Evolutionary conservation across 2,329 filamentous ascomycete species (phyloP).

Genomic region (Talaromyces sp.): DNA sequence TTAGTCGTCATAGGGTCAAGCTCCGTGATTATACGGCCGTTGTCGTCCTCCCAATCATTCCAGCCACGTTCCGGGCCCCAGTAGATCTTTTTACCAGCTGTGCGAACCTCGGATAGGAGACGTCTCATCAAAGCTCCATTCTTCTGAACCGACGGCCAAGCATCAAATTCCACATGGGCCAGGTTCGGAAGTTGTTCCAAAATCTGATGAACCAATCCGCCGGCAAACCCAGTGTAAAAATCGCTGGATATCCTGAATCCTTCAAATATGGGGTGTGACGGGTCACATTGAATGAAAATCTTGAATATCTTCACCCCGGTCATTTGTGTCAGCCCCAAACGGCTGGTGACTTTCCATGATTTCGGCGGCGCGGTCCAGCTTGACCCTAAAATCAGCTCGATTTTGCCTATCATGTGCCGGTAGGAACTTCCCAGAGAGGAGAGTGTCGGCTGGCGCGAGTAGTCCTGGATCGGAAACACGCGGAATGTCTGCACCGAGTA

Average conservation of each 20-base stretch:
- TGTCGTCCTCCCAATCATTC: constrained; percentile 25
- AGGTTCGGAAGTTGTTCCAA: constrained; percentile 46
- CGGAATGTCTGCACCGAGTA: constrained; percentile 50
- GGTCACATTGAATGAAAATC: constrained; percentile 56
- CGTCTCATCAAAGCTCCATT: constrained; percentile 47
- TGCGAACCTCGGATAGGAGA: constrained; percentile 35
- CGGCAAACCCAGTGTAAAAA: constrained; percentile 55
- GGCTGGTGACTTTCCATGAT: constrained; percentile 47
- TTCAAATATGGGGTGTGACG: constrained; percentile 48
- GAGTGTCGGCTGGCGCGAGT: constrained; percentile 40
- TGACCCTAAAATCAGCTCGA: constrained; percentile 55
- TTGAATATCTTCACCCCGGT: constrained; percentile 45
- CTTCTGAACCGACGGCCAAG: constrained; percentile 49
- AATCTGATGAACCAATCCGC: constrained; percentile 45
- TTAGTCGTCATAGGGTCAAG: background rate
- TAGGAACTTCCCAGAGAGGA: constrained; percentile 48
- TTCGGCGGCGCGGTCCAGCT: constrained; percentile 55
- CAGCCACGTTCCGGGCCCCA: constrained; percentile 38
- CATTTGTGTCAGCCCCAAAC: constrained; percentile 47
- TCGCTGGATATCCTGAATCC: constrained; percentile 53
- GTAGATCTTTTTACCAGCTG: constrained; percentile 28
- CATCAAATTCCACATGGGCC: constrained; percentile 52
- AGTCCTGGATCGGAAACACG: constrained; percentile 49
- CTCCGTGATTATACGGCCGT: background rate
- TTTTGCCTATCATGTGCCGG: constrained; percentile 45